Evolutionary conservation across 169 alveolate genomes (phyloP).

Genomic region (Eimeria zaria): DNA sequence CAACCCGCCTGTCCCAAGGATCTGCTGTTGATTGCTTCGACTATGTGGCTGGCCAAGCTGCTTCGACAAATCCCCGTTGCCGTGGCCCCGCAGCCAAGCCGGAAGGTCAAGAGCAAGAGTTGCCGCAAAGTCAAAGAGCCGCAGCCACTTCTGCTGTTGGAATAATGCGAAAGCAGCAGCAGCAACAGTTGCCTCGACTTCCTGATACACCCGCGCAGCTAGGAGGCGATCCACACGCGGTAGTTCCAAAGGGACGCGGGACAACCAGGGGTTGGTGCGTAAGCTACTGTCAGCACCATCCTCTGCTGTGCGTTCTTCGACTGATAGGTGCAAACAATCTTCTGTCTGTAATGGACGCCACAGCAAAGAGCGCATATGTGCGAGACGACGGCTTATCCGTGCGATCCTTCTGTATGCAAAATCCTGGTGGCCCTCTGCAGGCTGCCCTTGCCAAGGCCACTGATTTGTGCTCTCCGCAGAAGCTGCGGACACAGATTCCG

Average conservation of each 20-base stretch:
- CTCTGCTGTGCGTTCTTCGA: neutral
- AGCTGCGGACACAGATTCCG: neutral
- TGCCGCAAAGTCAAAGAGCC: slow-evolving; percentile 61
- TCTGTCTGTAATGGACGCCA: slow-evolving; percentile 38
- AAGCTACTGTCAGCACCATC: neutral
- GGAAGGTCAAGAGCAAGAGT: slow-evolving; percentile 79
- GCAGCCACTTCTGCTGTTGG: slow-evolving; percentile 79
- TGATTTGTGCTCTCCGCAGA: neutral
- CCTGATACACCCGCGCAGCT: slow-evolving; percentile 54
- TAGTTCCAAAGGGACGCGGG: slow-evolving; percentile 35
- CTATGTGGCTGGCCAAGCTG: neutral
- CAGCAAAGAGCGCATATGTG: slow-evolving; percentile 25
- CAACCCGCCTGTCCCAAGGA: neutral
- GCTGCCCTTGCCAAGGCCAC: neutral
- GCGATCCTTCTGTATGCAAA: neutral
- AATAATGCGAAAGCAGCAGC: slow-evolving; percentile 16
- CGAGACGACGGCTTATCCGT: neutral
- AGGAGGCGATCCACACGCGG: slow-evolving; percentile 34
- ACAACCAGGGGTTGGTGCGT: neutral
- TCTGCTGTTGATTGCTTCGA: neutral
- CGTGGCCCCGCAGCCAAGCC: slow-evolving; percentile 68
- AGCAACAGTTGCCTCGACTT: slow-evolving; percentile 41
- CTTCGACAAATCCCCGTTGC: neutral
- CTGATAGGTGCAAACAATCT: neutral
- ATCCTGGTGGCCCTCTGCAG: neutral